phyloP scores from a whole-genome alignment of 108 stramenopile genomes.

The Fistulifera solaris region DNA sequence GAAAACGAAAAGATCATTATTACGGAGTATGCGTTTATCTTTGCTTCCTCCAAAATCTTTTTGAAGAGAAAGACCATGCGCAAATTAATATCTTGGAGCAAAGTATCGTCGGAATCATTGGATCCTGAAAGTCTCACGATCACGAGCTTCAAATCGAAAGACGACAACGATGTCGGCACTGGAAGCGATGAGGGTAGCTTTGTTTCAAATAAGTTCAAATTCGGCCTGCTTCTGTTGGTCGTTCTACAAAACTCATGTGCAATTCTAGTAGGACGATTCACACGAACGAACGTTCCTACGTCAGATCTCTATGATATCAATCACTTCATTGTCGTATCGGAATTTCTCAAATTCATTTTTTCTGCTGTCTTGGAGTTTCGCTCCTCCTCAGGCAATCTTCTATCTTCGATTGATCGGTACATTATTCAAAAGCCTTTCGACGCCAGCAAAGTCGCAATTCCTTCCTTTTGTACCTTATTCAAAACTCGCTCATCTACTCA shows the following conservation, averaged over 20 bases:
- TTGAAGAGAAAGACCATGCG: too few relatives aligned
- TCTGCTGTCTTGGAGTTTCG: conserved; percentile 30
- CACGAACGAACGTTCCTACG: conserved; percentile 15
- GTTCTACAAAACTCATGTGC: conserved; percentile 37
- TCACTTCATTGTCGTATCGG: conserved; percentile 38
- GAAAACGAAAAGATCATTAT: too few relatives aligned
- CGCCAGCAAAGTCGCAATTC: conserved; percentile 55
- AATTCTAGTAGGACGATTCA: conserved; percentile 42
- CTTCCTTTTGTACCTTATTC: conserved; percentile 73
- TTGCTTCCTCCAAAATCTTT: too few relatives aligned
- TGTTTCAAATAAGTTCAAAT: too few relatives aligned
- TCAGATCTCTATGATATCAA: conserved; percentile 56
- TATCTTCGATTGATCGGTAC: conserved; percentile 29
- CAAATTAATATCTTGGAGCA: conserved; percentile 36
- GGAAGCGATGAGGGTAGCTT: too few relatives aligned
- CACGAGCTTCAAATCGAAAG: too few relatives aligned
- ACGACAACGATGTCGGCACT: too few relatives aligned
- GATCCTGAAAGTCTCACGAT: conserved; percentile 11
- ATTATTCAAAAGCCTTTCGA: conserved; percentile 55
- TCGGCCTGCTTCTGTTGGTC: too few relatives aligned
- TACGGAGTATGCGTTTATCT: too few relatives aligned
- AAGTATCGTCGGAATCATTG: conserved; percentile 23
- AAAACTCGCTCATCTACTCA: conserved; percentile 76
- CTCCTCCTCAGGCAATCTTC: conserved; percentile 28
- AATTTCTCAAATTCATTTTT: conserved; percentile 33